Percentiles rank a stretch among this genome's conserved stretches.
These are phyloP conservation scores for sweet orange (Citrus sinensis) DNA, from an alignment of 345 rosid species.

Conservation along the genomic window DVS_A1.0 CM039168.1:29043501-29044000, in stretches of 20 bases:
- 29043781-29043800: background rate
- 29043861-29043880: too few species aligned
- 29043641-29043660: background rate
- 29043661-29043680: too few species aligned
- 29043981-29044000: background rate
- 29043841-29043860: background rate
- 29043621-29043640: slow-evolving; percentile 10
- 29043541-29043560: too few species aligned
- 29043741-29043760: background rate
- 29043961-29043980: slow-evolving; percentile 8
- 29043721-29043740: background rate
- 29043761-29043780: background rate
- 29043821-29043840: background rate
- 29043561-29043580: too few species aligned
- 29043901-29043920: background rate
- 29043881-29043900: background rate
- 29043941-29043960: background rate
- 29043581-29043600: too few species aligned
- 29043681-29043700: background rate
- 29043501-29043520: too few species aligned
- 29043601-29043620: background rate
- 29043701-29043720: background rate
- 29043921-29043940: background rate
- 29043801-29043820: too few species aligned
- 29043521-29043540: too few species aligned